phyloP scores from a whole-genome alignment of 495 filamentous ascomycete genomes.

The Antarctomyces pellizariae region DNA sequence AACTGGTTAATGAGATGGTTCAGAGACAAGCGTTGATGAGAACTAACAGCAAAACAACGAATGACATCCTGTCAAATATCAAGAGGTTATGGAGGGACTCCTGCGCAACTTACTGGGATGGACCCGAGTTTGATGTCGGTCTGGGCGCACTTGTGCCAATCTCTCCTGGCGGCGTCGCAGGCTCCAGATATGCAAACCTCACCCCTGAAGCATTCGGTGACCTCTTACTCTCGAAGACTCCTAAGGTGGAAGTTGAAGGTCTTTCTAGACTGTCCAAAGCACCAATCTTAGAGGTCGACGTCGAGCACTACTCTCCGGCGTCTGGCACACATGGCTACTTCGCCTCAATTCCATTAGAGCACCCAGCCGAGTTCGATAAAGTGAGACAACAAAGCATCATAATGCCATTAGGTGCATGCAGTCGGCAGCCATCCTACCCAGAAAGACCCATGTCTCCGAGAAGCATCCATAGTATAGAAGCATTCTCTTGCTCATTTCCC shows the following conservation, averaged over 20 bases:
- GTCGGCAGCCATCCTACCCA: too few species aligned
- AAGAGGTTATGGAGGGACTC: conserved; percentile 95
- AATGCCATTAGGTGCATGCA: too few species aligned
- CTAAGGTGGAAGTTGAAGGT: too few species aligned
- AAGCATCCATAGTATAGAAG: conserved; percentile 31
- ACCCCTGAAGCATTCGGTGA: too few species aligned
- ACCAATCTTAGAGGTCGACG: too few species aligned
- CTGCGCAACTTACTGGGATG: conserved; percentile 75
- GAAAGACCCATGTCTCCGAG: conserved; percentile 19
- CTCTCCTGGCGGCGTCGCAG: conserved; percentile 43
- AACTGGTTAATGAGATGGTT: conserved; percentile 55
- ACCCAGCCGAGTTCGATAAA: too few species aligned
- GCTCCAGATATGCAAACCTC: conserved; percentile 26
- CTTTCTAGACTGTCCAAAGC: too few species aligned
- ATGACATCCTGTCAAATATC: conserved; percentile 80
- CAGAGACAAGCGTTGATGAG: conserved; percentile 22
- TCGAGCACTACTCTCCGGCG: too few species aligned
- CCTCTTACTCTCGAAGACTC: conserved; percentile 21
- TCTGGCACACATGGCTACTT: too few species aligned
- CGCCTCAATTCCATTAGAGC: too few species aligned
- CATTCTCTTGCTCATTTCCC: conserved; percentile 67
- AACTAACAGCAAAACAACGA: conserved; percentile 39
- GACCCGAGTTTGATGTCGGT: conserved; percentile 29
- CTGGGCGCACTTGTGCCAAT: conserved; percentile 44
- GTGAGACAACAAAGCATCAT: conserved; percentile 33